These are phyloP conservation scores for Colletotrichum sojae DNA, from an alignment of 2,329 filamentous ascomycete species.

Conservation along the genomic window DNA sequence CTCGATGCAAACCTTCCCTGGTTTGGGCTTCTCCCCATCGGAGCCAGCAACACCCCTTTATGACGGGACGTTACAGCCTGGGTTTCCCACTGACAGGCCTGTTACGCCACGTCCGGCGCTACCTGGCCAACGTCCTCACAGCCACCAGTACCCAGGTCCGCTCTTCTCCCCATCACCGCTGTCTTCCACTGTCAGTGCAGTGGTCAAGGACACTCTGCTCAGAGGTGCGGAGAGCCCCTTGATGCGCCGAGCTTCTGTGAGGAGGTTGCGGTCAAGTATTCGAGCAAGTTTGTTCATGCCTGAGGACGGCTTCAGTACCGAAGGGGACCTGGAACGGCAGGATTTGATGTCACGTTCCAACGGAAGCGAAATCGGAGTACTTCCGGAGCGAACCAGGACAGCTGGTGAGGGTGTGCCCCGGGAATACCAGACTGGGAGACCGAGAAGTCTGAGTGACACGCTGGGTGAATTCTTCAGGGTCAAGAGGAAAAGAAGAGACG, in stretches of 20 bases:
- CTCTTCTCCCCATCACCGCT: constrained; percentile 73
- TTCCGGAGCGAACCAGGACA: constrained; percentile 33
- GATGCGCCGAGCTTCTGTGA: constrained; percentile 59
- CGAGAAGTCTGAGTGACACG: constrained; percentile 59
- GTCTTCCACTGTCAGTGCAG: constrained; percentile 71
- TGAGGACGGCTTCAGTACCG: constrained; percentile 55
- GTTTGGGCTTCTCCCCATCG: constrained; percentile 46
- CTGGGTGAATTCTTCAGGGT: constrained; percentile 57
- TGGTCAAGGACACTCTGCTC: constrained; percentile 69
- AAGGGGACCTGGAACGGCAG: constrained; percentile 40
- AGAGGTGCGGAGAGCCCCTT: constrained; percentile 59
- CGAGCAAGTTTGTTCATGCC: constrained; percentile 69
- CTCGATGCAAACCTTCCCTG: constrained; percentile 48
- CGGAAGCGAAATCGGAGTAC: constrained; percentile 8
- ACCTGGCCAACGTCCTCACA: constrained; percentile 49
- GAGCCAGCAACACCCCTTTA: constrained; percentile 51
- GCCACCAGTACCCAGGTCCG: constrained; percentile 59
- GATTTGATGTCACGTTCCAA: neutral
- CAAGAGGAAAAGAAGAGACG: constrained; percentile 48
- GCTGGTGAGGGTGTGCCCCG: constrained; percentile 32
- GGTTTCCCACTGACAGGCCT: constrained; percentile 41
- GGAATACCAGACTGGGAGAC: constrained; percentile 46
- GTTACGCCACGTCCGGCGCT: constrained; percentile 40
- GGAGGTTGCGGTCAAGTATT: constrained; percentile 64
- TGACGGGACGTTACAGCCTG: constrained; percentile 45